phyloP scores from a whole-genome alignment of 192 early-diverging fungal genomes.

The Podila minutissima region DNA sequence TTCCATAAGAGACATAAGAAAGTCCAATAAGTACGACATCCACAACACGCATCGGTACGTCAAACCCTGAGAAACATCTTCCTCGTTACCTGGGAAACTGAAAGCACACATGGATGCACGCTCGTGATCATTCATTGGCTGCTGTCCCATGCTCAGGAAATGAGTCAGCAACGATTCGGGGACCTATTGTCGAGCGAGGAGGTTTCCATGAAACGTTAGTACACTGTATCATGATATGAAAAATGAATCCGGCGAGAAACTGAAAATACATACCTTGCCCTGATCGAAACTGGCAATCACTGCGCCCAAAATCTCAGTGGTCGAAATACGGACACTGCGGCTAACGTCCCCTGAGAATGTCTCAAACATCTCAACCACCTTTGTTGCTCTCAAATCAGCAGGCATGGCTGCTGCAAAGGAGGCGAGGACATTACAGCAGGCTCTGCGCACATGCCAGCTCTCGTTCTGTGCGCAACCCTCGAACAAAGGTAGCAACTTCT shows the following conservation, averaged over 20 bases:
- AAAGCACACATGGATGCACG: slow-evolving; percentile 65
- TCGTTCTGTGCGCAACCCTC: slow-evolving; percentile 58
- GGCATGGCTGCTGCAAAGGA: slow-evolving; percentile 58
- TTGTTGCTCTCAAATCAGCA: slow-evolving; percentile 50
- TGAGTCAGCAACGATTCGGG: slow-evolving; percentile 59
- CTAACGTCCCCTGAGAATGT: slow-evolving; percentile 63
- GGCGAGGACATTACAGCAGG: slow-evolving; percentile 61
- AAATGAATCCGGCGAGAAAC: not conserved
- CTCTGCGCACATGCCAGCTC: slow-evolving; percentile 69
- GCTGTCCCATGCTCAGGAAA: slow-evolving; percentile 60
- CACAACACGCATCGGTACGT: no score
- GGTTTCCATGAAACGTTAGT: not conserved
- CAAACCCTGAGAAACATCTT: not conserved
- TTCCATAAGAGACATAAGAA: not conserved
- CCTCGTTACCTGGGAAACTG: slow-evolving; percentile 60
- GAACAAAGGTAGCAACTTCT: slow-evolving; percentile 63
- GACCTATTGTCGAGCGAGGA: slow-evolving; percentile 32
- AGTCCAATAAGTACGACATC: not conserved
- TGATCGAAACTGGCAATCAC: slow-evolving; percentile 64
- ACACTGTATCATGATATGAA: not conserved
- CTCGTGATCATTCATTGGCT: slow-evolving; percentile 62
- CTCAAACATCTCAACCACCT: slow-evolving; percentile 59
- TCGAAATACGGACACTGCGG: slow-evolving; percentile 61
- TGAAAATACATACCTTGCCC: slow-evolving; percentile 7
- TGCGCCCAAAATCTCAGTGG: slow-evolving; percentile 67